Conservation (phyloP, 2,329 filamentous ascomycete species). For the Xylariales sp. region DNA sequence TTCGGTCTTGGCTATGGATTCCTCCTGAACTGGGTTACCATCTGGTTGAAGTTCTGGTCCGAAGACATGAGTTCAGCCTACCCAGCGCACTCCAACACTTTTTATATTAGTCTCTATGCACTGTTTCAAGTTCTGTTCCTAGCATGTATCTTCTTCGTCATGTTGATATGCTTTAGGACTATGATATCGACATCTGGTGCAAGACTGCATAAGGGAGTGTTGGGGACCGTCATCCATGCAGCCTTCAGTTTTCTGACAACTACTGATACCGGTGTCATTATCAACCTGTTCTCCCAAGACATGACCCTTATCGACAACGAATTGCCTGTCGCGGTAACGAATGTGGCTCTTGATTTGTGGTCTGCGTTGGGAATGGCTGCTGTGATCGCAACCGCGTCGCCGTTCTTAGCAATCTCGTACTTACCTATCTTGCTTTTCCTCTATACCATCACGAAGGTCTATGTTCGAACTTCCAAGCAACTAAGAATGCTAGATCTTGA, state of each 20-base stretch:
- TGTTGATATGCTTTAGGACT: slow-evolving; percentile 16
- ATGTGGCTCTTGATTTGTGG: slow-evolving; percentile 21
- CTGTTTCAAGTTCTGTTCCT: slow-evolving; percentile 13
- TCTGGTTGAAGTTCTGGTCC: slow-evolving; percentile 40
- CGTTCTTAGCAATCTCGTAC: slow-evolving; percentile 43
- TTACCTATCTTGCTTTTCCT: slow-evolving; percentile 42
- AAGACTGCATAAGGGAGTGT: slow-evolving; percentile 27
- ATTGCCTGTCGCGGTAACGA: slow-evolving; percentile 29
- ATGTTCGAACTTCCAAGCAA: slow-evolving; percentile 56
- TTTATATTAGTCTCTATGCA: slow-evolving; percentile 28
- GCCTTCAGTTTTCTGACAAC: slow-evolving; percentile 36
- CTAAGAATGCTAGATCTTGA: slow-evolving; percentile 58
- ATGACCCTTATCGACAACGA: slow-evolving; percentile 36
- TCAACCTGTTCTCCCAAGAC: slow-evolving; percentile 43
- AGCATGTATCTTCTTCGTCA: slow-evolving; percentile 17
- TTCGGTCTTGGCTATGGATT: slow-evolving; percentile 21
- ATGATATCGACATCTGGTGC: slow-evolving; percentile 25
- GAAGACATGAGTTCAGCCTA: slow-evolving; percentile 17
- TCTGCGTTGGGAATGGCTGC: slow-evolving; percentile 37
- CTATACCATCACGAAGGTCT: slow-evolving; percentile 50
- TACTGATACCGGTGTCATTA: slow-evolving; percentile 36
- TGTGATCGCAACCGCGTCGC: slow-evolving; percentile 39
- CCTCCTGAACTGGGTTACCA: slow-evolving; percentile 22
- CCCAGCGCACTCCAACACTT: slow-evolving; percentile 17
- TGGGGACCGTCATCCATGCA: slow-evolving; percentile 30